Base-by-base conservation (phyloP, 257 asterid species). In the Fraxinus americana region DNA sequence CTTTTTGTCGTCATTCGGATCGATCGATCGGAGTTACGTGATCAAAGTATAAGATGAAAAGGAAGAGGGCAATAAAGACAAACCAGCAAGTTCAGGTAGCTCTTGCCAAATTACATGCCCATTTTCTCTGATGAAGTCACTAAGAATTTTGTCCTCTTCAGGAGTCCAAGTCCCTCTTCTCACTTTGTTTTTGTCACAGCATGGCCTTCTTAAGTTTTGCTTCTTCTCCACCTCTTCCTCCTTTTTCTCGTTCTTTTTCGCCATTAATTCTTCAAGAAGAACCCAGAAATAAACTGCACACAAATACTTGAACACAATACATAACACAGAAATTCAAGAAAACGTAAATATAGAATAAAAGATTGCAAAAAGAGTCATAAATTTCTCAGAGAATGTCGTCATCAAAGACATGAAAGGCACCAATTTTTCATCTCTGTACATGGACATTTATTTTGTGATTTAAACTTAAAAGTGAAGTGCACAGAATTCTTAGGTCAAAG, bases 111-210 rank as follows among this genome's bases (percentile, higher is more conserved):
- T 86, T 6, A 87, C 89, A 84, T 79, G 90, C 17, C 97, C 97
- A 86, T 89, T 86, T 39, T 80, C 45, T 13, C 86, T 74, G 73
- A 92, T 90, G 79, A 86, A 89, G 72, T 89, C 91, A 71, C 87
- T 84, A 41, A 92, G 92, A 87, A 90, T 82, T 81, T 85, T 86
- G 90, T 92, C 97, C 54, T 92, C 97, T 74, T 88, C 95, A 74
- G 87, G 63, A 75, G 83, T 88, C 97, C 97, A 92, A 0, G 89
- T 82, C 36, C 97, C 97, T 84, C 77, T 91, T 77, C 78, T 92
- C 68, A 91, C 77, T 21, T 77, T 88, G 41, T 81, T 91, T 78
- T 78, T 88, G 17, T 71, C 89, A 80, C 93, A 89, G 70, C 96
- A 90, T 41, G 93, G 76, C 73, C 34, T 41, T 82, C 92, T 87